Base-by-base conservation (phyloP, 2,329 filamentous ascomycete species). In the Alternaria sp. region DNA sequence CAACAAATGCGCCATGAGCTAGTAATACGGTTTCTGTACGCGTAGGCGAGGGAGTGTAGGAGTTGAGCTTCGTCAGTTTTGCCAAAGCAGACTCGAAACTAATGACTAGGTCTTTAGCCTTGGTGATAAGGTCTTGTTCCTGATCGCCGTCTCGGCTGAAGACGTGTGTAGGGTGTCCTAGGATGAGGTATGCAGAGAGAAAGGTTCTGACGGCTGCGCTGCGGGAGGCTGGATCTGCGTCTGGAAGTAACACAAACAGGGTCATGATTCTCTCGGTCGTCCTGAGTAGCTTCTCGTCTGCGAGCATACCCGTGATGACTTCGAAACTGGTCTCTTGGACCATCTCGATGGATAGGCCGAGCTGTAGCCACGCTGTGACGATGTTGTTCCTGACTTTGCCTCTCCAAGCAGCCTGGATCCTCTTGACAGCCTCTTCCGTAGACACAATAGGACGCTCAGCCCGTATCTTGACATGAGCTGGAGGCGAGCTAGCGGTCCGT, bases 141-240 rank as follows among this genome's bases (percentile, higher is more conserved):
- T 86, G 84, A 58, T 87, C 83, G 49, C 89, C 87, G 71, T 91
- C 91, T 73, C 88, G 90, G 76, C 86, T 91, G 33, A 95, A 84
- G 1, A 94, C 90, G 66, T 92, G 88, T 1, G 88, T 87, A 1
- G 91, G 91, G 73, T 94, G 91, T 1, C 90, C 90, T 26, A 93
- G 80, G 60, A 94, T 93, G 53, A 95, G 81, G 72, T 90, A 94
- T 5, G 91, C 89, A 71, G 90, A 92, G 54, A 95, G 79, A 69
- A 94, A 94, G 0, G 89, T 92, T 67, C 90, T 84, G 39, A 91
- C 86, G 14, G 87, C 85, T 34, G 89, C 87, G 56, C 89, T 85
- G 1, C 86, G 88, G 14, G 86, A 84, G 2, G 83, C 78, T 3
- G 85, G 84, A 36, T 92, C 89, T 49, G 86, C 83, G 4, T 74